A percentile compares a stretch with the other conserved stretches of the same genome.
phyloP scores from a whole-genome alignment of 495 filamentous ascomycete species.

The Xylaria sp. region DNA sequence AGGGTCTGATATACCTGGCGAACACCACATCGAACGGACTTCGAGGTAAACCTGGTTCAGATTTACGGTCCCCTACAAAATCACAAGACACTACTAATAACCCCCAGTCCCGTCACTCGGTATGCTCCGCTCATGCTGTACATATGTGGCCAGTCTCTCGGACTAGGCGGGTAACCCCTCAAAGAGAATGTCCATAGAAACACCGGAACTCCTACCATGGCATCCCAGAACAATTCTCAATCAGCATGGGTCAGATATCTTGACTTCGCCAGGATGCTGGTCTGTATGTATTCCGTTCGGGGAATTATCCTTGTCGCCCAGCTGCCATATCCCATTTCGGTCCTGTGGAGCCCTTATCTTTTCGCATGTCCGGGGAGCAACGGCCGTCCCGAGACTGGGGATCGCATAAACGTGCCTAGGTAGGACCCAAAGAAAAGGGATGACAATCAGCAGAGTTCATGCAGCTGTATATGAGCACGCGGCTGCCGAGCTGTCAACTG shows the following conservation, averaged over 20 bases:
- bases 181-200: not conserved
- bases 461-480: not conserved
- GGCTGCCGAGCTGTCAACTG: slow-evolving; percentile 19
- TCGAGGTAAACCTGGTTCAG: not conserved
- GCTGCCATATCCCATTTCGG: slow-evolving; percentile 5
- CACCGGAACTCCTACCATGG: not conserved
- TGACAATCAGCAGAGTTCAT: slow-evolving; percentile 9
- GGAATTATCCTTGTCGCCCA: not conserved
- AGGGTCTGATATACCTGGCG: not conserved
- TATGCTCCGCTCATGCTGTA: not conserved
- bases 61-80: not conserved
- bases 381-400: not conserved
- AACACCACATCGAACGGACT: not conserved
- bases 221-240: slow-evolving; percentile 1
- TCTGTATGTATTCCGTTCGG: not conserved
- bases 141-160: not conserved
- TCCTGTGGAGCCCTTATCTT: not conserved
- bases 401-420: not conserved
- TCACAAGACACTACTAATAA: not conserved
- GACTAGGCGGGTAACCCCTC: not conserved
- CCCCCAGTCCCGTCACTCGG: not conserved
- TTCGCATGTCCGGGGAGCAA: not conserved
- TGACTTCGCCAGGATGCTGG: slow-evolving; percentile 1
- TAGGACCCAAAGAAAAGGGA: not conserved
- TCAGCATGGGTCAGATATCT: not conserved